Evolutionary conservation across 257 asterid genomes (phyloP).

Genomic region (Salvia rosmarinus): DNA sequence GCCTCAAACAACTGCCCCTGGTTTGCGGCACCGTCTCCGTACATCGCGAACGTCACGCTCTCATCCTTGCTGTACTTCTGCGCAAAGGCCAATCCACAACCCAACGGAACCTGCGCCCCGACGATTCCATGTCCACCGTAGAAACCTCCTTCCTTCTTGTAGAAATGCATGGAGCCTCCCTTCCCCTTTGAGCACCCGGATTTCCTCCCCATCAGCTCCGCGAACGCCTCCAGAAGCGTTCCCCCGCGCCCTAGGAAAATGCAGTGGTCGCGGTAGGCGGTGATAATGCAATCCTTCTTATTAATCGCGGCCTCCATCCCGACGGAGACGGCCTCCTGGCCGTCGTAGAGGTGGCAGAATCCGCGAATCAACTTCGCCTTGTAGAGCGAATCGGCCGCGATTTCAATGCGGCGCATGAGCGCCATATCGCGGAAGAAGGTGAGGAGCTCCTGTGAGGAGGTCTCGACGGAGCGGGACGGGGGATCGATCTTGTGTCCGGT

Average conservation of each 20-base stretch:
- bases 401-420: constrained; percentile 93
- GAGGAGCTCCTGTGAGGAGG: constrained; percentile 67
- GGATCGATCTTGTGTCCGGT: constrained; percentile 87
- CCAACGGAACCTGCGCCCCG: constrained; percentile 94
- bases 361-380: constrained; percentile 93
- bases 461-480: constrained; percentile 79
- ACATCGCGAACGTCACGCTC: constrained; percentile 76
- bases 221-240: constrained; percentile 59
- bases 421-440: constrained; percentile 83
- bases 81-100: constrained; percentile 89
- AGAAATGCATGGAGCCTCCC: constrained; percentile 98
- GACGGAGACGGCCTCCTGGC: constrained; percentile 90
- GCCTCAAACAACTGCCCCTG: constrained; percentile 99
- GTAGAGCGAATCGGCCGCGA: constrained; percentile 95
- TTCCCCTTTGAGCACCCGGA: constrained; percentile 92
- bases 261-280: constrained; percentile 83
- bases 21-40: constrained; percentile 98
- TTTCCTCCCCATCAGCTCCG: constrained; percentile 91
- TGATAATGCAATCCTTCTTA: constrained; percentile 68
- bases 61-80: constrained; percentile 93
- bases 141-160: constrained; percentile 80
- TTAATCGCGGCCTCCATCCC: constrained; percentile 97
- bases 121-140: constrained; percentile 98
- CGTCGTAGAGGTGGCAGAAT: constrained; percentile 94
- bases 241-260: constrained; percentile 80